Conservation (phyloP, 352 stramenopile genomes). For the Globisporangium rhizosaccharum region DNA sequence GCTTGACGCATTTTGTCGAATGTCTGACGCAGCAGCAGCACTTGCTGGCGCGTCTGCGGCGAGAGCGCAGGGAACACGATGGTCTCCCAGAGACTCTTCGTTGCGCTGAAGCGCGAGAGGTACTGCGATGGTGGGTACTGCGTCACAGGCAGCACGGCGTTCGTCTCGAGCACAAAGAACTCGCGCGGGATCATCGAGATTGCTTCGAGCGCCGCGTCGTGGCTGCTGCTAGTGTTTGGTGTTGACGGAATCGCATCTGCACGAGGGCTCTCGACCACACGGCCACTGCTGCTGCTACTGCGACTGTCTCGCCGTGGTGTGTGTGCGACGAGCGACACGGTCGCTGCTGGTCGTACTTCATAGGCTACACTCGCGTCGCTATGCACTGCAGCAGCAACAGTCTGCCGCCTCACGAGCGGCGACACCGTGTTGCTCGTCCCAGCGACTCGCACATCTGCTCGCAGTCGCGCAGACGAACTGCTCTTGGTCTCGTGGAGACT, state of each 20-base stretch:
- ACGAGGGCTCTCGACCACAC: too few relatives aligned
- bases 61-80: constrained; percentile 66
- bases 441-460: constrained; percentile 15
- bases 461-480: constrained; percentile 31
- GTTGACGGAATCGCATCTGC: not conserved
- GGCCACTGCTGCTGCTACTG: too few relatives aligned
- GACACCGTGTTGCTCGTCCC: constrained; percentile 6
- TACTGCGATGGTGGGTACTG: constrained; percentile 58
- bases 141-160: constrained; percentile 39
- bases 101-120: constrained; percentile 38
- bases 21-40: constrained; percentile 54
- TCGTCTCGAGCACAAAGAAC: constrained; percentile 76
- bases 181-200: constrained; percentile 63
- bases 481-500: constrained; percentile 30
- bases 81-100: constrained; percentile 50
- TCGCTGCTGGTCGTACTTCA: too few relatives aligned
- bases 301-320: too few relatives aligned
- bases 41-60: constrained; percentile 62
- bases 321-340: too few relatives aligned
- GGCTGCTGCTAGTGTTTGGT: not conserved
- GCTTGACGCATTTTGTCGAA: constrained; percentile 45
- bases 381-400: too few relatives aligned
- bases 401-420: too few relatives aligned
- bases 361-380: too few relatives aligned
- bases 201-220: constrained; percentile 11